phyloP scores from a whole-genome alignment of 2,329 filamentous ascomycete species.

The Parastagonospora nodorum region DNA sequence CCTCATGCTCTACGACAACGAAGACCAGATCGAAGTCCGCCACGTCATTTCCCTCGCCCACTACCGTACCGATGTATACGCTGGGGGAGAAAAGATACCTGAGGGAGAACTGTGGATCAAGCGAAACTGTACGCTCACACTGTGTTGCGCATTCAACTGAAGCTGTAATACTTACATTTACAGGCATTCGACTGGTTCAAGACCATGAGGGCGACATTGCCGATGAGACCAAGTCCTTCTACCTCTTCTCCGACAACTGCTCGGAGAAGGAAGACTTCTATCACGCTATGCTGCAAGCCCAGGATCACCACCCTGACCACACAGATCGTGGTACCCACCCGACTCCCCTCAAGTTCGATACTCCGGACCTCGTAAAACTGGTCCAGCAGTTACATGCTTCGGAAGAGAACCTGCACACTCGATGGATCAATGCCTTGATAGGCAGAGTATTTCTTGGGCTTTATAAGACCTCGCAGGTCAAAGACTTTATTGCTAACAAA shows the following conservation, averaged over 20 bases:
- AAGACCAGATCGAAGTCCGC: conserved; percentile 91
- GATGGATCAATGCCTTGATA: conserved; percentile 92
- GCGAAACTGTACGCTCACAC: conserved; percentile 67
- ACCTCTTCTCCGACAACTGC: conserved; percentile 90
- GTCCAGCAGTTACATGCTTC: conserved; percentile 91
- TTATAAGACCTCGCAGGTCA: conserved; percentile 82
- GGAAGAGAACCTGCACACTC: conserved; percentile 85
- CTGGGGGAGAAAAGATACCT: conserved; percentile 75
- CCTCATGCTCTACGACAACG: conserved; percentile 96
- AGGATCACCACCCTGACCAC: conserved; percentile 68
- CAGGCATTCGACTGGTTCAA: conserved; percentile 71
- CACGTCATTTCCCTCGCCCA: conserved; percentile 93
- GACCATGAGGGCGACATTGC: conserved; percentile 59
- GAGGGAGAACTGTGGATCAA: conserved; percentile 97
- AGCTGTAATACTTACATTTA: conserved; percentile 8
- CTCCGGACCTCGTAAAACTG: conserved; percentile 83
- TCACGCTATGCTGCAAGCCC: conserved; percentile 84
- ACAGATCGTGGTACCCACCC: conserved; percentile 62
- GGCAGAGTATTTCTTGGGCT: conserved; percentile 86
- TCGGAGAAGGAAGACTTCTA: conserved; percentile 99
- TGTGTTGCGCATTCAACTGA: background rate
- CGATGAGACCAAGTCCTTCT: conserved; percentile 82
- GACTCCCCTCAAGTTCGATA: conserved; percentile 75
- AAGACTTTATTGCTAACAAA: conserved; percentile 79
- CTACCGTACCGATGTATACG: conserved; percentile 83